These are phyloP conservation scores for Phialophora macrospora DNA, from an alignment of 2,329 filamentous ascomycete genomes.

Conservation along the genomic window DNA sequence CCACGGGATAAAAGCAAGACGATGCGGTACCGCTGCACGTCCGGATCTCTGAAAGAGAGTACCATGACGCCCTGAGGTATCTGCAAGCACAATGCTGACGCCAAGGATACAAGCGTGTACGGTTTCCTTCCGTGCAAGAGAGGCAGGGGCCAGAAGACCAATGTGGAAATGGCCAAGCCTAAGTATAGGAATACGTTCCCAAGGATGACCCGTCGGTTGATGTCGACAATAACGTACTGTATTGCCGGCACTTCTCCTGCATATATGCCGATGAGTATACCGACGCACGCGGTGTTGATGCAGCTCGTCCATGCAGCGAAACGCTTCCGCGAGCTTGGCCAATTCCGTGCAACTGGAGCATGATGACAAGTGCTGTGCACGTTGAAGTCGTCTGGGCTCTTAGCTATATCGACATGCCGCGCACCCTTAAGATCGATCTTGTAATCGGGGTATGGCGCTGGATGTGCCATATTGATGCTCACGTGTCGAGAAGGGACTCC, in stretches of 20 bases:
- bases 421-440: constrained; percentile 34
- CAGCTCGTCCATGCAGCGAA: constrained; percentile 72
- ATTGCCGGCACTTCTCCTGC: constrained; percentile 78
- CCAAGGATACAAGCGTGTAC: constrained; percentile 72
- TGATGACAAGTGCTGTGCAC: constrained; percentile 53
- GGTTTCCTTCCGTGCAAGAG: constrained; percentile 74
- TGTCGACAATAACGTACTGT: constrained; percentile 75
- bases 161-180: constrained; percentile 71
- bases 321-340: constrained; percentile 69
- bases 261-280: constrained; percentile 74
- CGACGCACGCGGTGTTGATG: constrained; percentile 72
- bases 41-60: constrained; percentile 60
- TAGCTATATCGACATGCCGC: constrained; percentile 37
- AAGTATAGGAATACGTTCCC: constrained; percentile 76
- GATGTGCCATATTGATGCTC: constrained; percentile 28
- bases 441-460: constrained; percentile 9
- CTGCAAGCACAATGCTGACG: constrained; percentile 71
- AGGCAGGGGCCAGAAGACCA: constrained; percentile 74
- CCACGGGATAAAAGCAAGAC: constrained; percentile 67
- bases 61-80: constrained; percentile 76
- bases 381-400: constrained; percentile 47
- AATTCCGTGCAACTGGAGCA: constrained; percentile 72
- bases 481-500: constrained; percentile 31
- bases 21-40: constrained; percentile 61
- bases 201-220: constrained; percentile 68